Base-by-base conservation (phyloP, 768 basidiomycete species). In the Asterophora parasitica region DNA sequence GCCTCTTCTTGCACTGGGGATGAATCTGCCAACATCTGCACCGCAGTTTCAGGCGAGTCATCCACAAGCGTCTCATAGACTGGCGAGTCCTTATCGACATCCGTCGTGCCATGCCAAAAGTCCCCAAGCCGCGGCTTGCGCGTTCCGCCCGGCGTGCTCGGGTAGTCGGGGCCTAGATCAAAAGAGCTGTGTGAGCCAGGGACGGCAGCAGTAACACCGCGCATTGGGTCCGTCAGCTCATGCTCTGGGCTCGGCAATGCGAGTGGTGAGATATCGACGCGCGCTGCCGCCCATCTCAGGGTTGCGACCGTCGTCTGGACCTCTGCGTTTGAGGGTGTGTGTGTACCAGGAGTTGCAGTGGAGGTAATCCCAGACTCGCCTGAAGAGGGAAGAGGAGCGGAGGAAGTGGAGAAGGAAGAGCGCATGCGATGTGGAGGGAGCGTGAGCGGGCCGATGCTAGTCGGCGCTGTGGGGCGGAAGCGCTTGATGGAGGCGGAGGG, bases 171-270 rank as follows among this genome's bases (percentile, higher is more conserved):
- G 16, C 42, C 43, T 16, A 40, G n/a, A 37, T 49, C 49, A 23
- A 19, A 48, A 23, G 62, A 65, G 51, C 45, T 30, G 72, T 71
- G 61, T 83, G 80, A 8, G 79, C 75, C 17, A 83, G 87, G 85
- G 36, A 87, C 77, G 7, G 79, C 70, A 19, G 85, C 73, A 7
- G 76, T 82, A 16, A 85, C 76, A 28, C 82, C 81, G 31, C 88
- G 81, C 81, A 96, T 83, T 0, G 93, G 93, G 65, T 96, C 93
- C 8, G 85, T 85, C 19, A 95, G 77, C 60, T 96, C 93, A 56
- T 88, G 83, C 60, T 97, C 93, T 0, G 93, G 93, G 9, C 86
- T 90, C 2, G 93, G 92, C 0, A 94, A 74, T 0, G 89, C 83
- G 19, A 97, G 74, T 0, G 93, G 93, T 0, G 90, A 84, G 46